Conservation (phyloP, 148 eudicot genomes). For the Spergularia marina region DNA sequence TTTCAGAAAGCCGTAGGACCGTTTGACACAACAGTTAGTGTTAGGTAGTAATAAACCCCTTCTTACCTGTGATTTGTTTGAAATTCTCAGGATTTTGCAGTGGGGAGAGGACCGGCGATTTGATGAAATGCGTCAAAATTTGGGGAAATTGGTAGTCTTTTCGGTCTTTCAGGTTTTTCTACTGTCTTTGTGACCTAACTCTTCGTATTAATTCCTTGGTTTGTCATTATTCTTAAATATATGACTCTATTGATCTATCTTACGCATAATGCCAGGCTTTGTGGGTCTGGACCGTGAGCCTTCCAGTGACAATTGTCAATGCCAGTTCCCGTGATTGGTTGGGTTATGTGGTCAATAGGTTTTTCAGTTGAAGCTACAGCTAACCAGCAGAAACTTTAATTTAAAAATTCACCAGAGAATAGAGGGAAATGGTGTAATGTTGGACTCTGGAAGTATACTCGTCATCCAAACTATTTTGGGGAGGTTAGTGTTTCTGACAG, state of each 20-base stretch:
- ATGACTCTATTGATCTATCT: background rate
- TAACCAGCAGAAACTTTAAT: conserved; percentile 80
- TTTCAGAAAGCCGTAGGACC: background rate
- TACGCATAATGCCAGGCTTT: conserved; percentile 59
- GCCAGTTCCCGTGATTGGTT: conserved; percentile 73
- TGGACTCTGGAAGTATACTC: conserved; percentile 90
- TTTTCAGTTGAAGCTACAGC: conserved; percentile 72
- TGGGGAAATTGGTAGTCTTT: conserved; percentile 79
- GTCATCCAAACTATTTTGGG: conserved; percentile 97
- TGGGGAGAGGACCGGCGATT: conserved; percentile 98
- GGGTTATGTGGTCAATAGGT: conserved; percentile 89
- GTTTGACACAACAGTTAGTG: background rate
- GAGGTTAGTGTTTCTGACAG: conserved; percentile 49
- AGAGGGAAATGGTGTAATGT: conserved; percentile 91
- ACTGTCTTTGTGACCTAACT: background rate
- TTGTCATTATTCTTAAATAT: background rate
- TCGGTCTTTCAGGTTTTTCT: conserved; percentile 81
- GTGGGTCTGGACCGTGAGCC: conserved; percentile 99
- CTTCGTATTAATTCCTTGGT: background rate
- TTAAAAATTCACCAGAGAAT: conserved; percentile 70
- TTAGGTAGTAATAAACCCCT: background rate
- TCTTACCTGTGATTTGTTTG: conserved; percentile 6
- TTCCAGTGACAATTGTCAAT: conserved; percentile 91
- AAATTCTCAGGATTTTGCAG: conserved; percentile 66
- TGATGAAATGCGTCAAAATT: conserved; percentile 83